These are phyloP conservation scores for Talaromyces sp. DNA, from an alignment of 2,329 filamentous ascomycete species.

Conservation along the genomic window DNA sequence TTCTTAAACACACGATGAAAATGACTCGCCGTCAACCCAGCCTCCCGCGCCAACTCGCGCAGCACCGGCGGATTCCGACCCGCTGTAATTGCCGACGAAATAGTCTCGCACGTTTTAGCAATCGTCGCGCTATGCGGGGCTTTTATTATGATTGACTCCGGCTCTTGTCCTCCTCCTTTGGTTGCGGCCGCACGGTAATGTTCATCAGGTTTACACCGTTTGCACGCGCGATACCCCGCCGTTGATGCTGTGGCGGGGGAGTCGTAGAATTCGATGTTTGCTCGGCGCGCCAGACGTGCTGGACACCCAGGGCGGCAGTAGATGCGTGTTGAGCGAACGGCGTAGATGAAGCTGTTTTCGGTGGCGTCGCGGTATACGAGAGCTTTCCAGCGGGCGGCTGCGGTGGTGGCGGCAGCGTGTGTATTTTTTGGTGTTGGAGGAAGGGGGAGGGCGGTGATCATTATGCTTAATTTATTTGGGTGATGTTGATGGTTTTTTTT, in stretches of 20 bases:
- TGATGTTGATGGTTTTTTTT: background rate
- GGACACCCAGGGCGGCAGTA: constrained; percentile 55
- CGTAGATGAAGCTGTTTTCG: constrained; percentile 51
- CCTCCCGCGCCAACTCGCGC: constrained; percentile 43
- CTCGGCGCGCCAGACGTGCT: constrained; percentile 54
- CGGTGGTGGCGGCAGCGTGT: background rate
- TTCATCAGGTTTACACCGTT: constrained; percentile 50
- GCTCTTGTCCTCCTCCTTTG: constrained; percentile 16
- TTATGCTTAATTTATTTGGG: background rate
- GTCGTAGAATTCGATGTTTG: constrained; percentile 53
- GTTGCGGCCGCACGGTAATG: constrained; percentile 22
- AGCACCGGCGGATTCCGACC: constrained; percentile 34
- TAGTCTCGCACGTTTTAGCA: constrained; percentile 19
- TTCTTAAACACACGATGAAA: constrained; percentile 55
- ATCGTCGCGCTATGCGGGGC: constrained; percentile 18
- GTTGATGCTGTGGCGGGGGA: constrained; percentile 43
- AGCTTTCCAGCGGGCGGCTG: constrained; percentile 39
- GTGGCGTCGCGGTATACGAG: constrained; percentile 41
- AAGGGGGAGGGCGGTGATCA: background rate
- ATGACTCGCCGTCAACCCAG: constrained; percentile 48
- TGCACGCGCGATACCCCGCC: constrained; percentile 53
- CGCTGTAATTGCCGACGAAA: constrained; percentile 19
- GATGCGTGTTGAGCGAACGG: constrained; percentile 52
- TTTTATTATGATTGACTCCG: constrained; percentile 20
- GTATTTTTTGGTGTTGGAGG: background rate